Base-by-base conservation (phyloP, 2,329 filamentous ascomycete species). In the Alternaria rosae region DNA sequence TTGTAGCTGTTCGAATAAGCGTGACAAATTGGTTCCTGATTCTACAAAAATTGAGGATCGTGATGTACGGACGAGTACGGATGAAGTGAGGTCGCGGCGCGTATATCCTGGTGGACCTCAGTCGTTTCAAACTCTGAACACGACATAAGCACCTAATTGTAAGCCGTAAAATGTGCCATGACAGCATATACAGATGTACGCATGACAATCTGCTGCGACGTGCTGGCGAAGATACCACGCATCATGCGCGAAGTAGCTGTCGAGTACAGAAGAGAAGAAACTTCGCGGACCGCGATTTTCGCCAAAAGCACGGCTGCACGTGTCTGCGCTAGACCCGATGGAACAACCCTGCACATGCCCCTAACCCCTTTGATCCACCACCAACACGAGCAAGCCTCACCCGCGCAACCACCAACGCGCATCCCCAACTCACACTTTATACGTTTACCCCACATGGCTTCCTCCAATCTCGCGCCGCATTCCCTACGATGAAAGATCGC, bases 11-110 rank as follows among this genome's bases (percentile, higher is more conserved):
- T 78, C 76, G 76, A 67, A 71, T 65, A 78, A 74, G 76, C 76
- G 76, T 78, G 76, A 78, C 76, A 78, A 78, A 75, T 78, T 78
- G 73, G 75, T 78, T 78, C 76, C 76, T 61, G 59, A 21, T 8
- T 61, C 32, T 32, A 47, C 17, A 43, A 17, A n/a, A 23, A 6
- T n/a, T n/a, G n/a, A n/a, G 32, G 3, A 44, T 15, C 13, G 30
- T 23, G 23, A 28, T 12, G 23, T 50, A 35, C 30, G 35, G 35
- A 38, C 15, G 35, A 2, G 35, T 17, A 38, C 35, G 35, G 35
- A n/a, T 38, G 35, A 30, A 20, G 26, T 50, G 6, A 42, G 21
- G 42, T 32, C 15, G 5, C n/a, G 30, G 47, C 47, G 30, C 47
- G 30, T 38, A 38, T 20, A 25, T 51, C 35, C 35, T 38, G n/a